These are phyloP conservation scores for Mortierella sp. DNA, from an alignment of 371 early-diverging fungal species.

Conservation along the genomic window DNA sequence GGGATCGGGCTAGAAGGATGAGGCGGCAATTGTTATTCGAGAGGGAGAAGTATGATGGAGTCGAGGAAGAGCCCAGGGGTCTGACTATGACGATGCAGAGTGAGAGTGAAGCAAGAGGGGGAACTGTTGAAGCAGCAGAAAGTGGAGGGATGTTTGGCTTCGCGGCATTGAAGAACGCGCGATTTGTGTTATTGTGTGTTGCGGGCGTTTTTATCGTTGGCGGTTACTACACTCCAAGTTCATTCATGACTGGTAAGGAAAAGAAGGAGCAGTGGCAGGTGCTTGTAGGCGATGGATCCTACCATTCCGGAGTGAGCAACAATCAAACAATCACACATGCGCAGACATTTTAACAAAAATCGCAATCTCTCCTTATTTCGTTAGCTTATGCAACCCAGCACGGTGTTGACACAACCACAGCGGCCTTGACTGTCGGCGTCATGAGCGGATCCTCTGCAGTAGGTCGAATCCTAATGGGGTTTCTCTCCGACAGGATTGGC, in stretches of 20 bases:
- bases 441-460: constrained; percentile 70
- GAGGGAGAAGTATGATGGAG: background rate
- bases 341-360: too few species aligned
- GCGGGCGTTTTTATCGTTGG: constrained; percentile 40
- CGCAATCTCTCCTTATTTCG: background rate
- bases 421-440: constrained; percentile 65
- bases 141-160: constrained; percentile 57
- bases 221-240: constrained; percentile 50
- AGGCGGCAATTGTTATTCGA: too few species aligned
- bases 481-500: constrained; percentile 73
- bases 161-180: constrained; percentile 42
- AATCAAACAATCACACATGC: too few species aligned
- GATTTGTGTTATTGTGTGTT: constrained; percentile 43
- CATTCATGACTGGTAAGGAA: constrained; percentile 43
- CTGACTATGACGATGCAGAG: constrained; percentile 29
- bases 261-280: too few species aligned
- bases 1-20: constrained; percentile 33
- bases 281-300: too few species aligned
- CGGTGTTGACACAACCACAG: constrained; percentile 51
- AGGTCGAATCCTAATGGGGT: constrained; percentile 76
- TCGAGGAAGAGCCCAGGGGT: background rate
- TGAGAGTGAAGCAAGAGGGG: too few species aligned
- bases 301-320: background rate
- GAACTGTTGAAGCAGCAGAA: constrained; percentile 42
- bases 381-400: background rate